A percentile compares a stretch with the other conserved stretches of the same genome.
Evolutionary conservation across 1,284 basidiomycete species (phyloP).

Genomic region (Tilletia walkeri): DNA sequence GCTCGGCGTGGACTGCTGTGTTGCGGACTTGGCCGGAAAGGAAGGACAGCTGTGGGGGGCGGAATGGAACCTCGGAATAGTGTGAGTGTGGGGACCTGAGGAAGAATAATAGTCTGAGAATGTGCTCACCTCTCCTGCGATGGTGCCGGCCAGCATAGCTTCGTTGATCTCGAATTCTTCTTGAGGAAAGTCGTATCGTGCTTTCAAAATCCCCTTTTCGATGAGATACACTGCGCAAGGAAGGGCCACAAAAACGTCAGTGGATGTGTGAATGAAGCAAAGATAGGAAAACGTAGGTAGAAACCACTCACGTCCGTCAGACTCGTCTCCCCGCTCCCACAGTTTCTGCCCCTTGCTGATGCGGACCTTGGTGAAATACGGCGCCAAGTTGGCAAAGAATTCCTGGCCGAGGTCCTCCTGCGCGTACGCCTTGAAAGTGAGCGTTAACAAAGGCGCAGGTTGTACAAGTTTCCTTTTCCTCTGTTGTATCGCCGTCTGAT

Average conservation of each 20-base stretch:
- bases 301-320: conserved; percentile 64
- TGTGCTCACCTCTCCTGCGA: conserved; percentile 48
- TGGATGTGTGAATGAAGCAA: neutral
- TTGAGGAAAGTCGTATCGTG: conserved; percentile 50
- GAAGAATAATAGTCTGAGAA: neutral
- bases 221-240: conserved; percentile 42
- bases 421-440: conserved; percentile 44
- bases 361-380: conserved; percentile 1
- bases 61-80: neutral
- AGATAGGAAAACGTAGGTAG: neutral
- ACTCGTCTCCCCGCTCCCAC: conserved; percentile 71
- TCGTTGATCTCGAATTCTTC: conserved; percentile 54
- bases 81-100: neutral
- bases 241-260: neutral
- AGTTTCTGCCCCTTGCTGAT: conserved; percentile 61
- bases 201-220: conserved; percentile 52
- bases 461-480: conserved; percentile 25
- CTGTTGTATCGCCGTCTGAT: neutral
- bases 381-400: conserved; percentile 17
- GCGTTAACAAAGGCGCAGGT: conserved; percentile 36
- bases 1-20: conserved; percentile 47
- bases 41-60: conserved; percentile 31
- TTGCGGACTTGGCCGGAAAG: conserved; percentile 43
- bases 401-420: conserved; percentile 3
- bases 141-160: conserved; percentile 54